phyloP scores from a whole-genome alignment of 2,329 filamentous ascomycete species.

The Lecanoromycetidae sp. region DNA sequence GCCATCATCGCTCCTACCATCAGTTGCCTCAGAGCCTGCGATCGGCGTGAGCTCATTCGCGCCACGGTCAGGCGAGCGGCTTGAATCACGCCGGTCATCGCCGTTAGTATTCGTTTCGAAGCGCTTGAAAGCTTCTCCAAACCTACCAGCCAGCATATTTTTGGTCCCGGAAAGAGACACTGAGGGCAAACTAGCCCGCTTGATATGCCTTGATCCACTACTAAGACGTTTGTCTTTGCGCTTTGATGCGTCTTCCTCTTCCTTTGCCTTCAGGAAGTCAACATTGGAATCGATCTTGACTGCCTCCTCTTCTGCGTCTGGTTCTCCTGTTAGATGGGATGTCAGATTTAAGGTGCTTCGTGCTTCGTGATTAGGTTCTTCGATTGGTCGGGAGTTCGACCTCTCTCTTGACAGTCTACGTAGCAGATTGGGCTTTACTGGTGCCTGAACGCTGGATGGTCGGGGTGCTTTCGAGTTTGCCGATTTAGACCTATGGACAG shows the following conservation, averaged over 20 bases:
- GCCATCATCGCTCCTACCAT: conserved; percentile 55
- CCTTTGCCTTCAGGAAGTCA: conserved; percentile 67
- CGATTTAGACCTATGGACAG: conserved; percentile 48
- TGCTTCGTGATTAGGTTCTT: conserved; percentile 2
- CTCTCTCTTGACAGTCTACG: conserved; percentile 45
- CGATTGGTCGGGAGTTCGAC: neutral
- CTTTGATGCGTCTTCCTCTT: conserved; percentile 47
- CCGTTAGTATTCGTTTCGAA: conserved; percentile 50
- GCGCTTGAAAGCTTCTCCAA: conserved; percentile 84
- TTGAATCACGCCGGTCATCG: conserved; percentile 30
- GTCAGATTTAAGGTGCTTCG: conserved; percentile 3
- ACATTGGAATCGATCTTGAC: conserved; percentile 65
- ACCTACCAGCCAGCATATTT: conserved; percentile 69
- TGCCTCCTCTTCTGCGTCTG: conserved; percentile 42
- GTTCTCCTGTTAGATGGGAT: conserved; percentile 25
- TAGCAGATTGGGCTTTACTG: conserved; percentile 48
- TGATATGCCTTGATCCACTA: conserved; percentile 50
- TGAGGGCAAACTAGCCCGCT: conserved; percentile 59
- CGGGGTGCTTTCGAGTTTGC: conserved; percentile 56
- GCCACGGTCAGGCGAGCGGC: conserved; percentile 30
- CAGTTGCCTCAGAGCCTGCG: conserved; percentile 62
- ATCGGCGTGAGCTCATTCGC: conserved; percentile 52
- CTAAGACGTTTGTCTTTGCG: conserved; percentile 44
- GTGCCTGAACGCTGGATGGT: conserved; percentile 52
- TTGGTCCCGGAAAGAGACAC: conserved; percentile 63